Evolutionary conservation across 2,329 filamentous ascomycete species (phyloP).

Genomic region (Cucurbitaria berberidis): DNA sequence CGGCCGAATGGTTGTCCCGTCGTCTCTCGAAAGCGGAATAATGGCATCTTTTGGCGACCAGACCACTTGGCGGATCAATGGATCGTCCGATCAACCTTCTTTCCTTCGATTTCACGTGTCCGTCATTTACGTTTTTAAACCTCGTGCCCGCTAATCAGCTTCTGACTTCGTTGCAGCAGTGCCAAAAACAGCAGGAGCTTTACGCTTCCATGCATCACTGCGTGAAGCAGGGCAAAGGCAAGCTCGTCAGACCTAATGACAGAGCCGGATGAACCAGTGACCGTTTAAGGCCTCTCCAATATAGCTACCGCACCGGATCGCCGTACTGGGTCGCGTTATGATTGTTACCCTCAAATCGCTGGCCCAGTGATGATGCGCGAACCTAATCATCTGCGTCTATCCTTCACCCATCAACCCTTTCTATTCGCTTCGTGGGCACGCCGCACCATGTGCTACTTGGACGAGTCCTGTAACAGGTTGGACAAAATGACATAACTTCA

Average conservation of each 20-base stretch:
- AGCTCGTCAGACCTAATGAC: slow-evolving; percentile 27
- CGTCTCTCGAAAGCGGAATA: background rate
- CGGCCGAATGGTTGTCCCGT: background rate
- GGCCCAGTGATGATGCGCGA: slow-evolving; percentile 10
- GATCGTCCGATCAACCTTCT: slow-evolving; percentile 1
- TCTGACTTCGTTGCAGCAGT: slow-evolving; percentile 12
- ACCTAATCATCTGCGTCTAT: slow-evolving; percentile 20
- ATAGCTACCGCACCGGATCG: slow-evolving; percentile 12
- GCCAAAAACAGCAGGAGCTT: slow-evolving; percentile 11
- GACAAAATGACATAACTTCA: slow-evolving; percentile 5
- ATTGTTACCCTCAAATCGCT: slow-evolving; percentile 19
- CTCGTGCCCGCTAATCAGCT: slow-evolving; percentile 3
- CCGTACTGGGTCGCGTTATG: slow-evolving; percentile 19
- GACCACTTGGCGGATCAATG: slow-evolving; percentile 2
- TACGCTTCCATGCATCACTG: slow-evolving; percentile 17
- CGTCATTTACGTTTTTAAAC: background rate
- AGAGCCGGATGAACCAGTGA: slow-evolving; percentile 18
- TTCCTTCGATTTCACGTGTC: background rate
- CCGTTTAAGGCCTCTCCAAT: slow-evolving; percentile 13
- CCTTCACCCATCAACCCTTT: slow-evolving; percentile 11
- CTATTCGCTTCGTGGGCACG: background rate
- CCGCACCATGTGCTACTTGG: background rate
- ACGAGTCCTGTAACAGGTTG: background rate
- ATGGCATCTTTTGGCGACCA: slow-evolving; percentile 3
- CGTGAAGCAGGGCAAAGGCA: slow-evolving; percentile 18